Base-by-base conservation (phyloP, 176 grass and related monocot species). In the Elaeis guineensis region DNA sequence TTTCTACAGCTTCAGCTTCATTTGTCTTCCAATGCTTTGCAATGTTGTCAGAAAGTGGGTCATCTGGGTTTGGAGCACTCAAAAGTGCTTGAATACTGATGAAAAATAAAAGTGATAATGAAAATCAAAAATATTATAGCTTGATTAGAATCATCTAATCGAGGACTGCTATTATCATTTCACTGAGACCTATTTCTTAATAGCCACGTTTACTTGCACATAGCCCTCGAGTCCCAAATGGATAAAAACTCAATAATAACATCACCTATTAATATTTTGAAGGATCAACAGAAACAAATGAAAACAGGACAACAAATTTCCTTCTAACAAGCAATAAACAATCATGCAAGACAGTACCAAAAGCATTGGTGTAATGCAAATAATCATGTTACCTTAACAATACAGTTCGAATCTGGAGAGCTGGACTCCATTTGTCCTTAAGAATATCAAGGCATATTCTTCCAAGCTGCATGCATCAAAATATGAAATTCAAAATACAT, bases 21-120 rank as follows among this genome's bases (percentile, higher is more conserved):
- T 91, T 97, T 59, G 92, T 17, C 67, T 97, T 97, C 92, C 92
- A 97, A 75, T 97, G 92, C 54, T 97, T 97, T 49, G 92, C 92
- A 30, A 97, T 84, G 77, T 97, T 97, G 51, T 97, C 92, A 9
- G 92, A 91, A 9, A 97, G 87, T 54, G 92, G 92, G 66, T 97
- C 92, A 64, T 97, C 92, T 16, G 92, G 92, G 32, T 97, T 97
- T 76, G 92, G 92, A 23, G 92, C 92, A 63, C 92, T 97, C 62
- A 97, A 59, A 56, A 97, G 92, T 24, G 92, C 87, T 78, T 97
- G 92, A 76, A 97, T 97, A 76, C 92, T 96, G 74, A 24, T 58
- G 51, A 65, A 35, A 21, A 16, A 51, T 24, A 49, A 62, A 62
- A 14, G 35, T 44, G 5, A 55, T 67, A 44, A 44, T 44, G 35